Evolutionary conservation across 2,329 filamentous ascomycete species (phyloP), one percentile per base, ranked within the genome.

Genomic region (Aspergillus sp.): DNA sequence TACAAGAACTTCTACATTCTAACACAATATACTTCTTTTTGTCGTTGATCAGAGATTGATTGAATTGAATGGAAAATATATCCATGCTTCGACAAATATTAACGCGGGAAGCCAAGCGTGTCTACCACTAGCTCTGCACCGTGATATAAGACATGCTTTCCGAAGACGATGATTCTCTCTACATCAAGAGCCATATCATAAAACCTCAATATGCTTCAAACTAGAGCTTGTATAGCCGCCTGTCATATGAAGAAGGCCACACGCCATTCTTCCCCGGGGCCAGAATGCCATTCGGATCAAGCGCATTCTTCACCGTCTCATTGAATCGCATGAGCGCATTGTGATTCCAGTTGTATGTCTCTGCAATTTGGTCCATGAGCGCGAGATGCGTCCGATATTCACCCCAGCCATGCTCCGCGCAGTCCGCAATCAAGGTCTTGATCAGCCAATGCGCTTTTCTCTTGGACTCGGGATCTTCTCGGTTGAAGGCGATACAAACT

Each of bases 401-500:
- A 43, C 71, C 70, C 49, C 69, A 74, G 2, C 70, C 70, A 7
- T 65, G 54, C 9, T 54, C 60, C 1, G 70, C 70, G 9, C 66
- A 68, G 49, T 74, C 68, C 7, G 66, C 64, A 19, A 72, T 69
- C 49, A 70, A 55, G 5, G 65, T 65, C 9, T 51, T 50, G 50
- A 76, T 72, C 10, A 73, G 52, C 49, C 57, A 54, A 50, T 69
- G 60, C 9, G 68, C 67, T 45, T 65, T 61, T 17, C 64, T 52
- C 53, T 74, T 69, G 42, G 60, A 54, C 1, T 71, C 66, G 0
- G 64, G 53, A 30, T 75, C 65, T 33, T 67, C 65, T 4, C 72
- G 65, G 50, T 81, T 70, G 56, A 76, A 81, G 12, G 79, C 69
- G 38, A 81, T 74, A 49, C 75, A 75, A 3, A 78, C 71, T 49